Percentiles rank a stretch among this genome's conserved stretches.
Conservation (phyloP, 768 basidiomycete genomes). For the Lactarius trivialis region DNA sequence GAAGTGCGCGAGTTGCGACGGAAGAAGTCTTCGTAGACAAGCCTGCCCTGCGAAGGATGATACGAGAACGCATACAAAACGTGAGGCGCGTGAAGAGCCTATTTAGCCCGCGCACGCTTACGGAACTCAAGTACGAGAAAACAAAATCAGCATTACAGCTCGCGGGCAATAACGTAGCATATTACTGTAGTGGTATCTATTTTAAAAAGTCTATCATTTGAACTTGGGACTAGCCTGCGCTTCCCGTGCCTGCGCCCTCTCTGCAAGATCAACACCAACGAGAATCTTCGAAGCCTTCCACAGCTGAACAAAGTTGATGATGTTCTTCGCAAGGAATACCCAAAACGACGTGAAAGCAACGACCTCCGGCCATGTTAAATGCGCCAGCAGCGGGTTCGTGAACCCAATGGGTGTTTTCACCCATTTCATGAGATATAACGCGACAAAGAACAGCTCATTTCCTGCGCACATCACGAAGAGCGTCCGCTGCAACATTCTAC, state of each 20-base stretch:
- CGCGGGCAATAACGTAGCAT: conserved; percentile 10
- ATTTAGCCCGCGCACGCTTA: neutral
- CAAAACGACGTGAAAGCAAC: conserved; percentile 58
- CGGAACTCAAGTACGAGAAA: neutral
- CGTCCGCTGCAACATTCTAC: conserved; percentile 47
- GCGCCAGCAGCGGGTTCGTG: conserved; percentile 28
- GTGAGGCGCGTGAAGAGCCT: neutral
- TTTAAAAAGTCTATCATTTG: conserved; percentile 15
- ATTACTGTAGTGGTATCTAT: conserved; percentile 8
- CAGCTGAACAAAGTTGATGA: conserved; percentile 92
- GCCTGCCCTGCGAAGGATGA: conserved; percentile 33
- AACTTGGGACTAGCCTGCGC: conserved; percentile 32
- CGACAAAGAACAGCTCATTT: conserved; percentile 94
- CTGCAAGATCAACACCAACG: conserved; percentile 88
- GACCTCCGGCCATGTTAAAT: conserved; percentile 69
- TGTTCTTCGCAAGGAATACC: conserved; percentile 75
- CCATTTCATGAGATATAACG: conserved; percentile 91
- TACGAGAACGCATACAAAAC: conserved; percentile 34
- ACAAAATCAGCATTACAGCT: conserved; percentile 5
- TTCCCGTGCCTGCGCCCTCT: conserved; percentile 61
- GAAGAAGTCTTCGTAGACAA: conserved; percentile 28
- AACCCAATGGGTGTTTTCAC: conserved; percentile 54
- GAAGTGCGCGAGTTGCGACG: conserved; percentile 26
- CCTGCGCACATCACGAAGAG: conserved; percentile 91
- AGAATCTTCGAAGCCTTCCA: conserved; percentile 97